Conservation (phyloP, 306 rosid genomes). For the Vigna reflexopilosa region DNA sequence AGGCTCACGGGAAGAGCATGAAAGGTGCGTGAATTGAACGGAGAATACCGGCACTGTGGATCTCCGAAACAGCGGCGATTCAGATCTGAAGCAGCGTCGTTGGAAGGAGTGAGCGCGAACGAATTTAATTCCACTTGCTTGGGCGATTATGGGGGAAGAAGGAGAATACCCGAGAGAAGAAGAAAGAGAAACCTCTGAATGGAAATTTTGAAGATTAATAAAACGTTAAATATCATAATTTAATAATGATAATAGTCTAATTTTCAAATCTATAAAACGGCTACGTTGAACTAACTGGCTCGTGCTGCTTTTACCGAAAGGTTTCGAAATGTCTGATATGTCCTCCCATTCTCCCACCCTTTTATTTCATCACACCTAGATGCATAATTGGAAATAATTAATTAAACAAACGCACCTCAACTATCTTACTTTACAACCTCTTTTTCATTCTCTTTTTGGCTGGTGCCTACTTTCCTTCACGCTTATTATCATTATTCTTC, state of each 20-base stretch:
- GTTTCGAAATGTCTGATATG: not conserved
- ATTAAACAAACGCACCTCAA: conserved; percentile 22
- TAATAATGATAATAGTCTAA: conserved; percentile 7
- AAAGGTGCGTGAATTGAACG: conserved; percentile 52
- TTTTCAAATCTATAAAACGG: conserved; percentile 61
- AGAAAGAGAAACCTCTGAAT: conserved; percentile 32
- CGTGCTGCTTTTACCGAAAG: not conserved
- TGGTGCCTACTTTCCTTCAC: not conserved
- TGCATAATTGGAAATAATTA: conserved; percentile 33
- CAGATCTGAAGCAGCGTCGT: conserved; percentile 66
- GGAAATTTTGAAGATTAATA: conserved; percentile 34
- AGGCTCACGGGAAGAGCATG: conserved; percentile 80
- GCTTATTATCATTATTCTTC: too few relatives aligned
- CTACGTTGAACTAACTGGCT: conserved; percentile 37
- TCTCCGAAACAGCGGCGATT: conserved; percentile 50
- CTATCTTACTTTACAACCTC: not conserved
- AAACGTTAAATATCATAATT: conserved; percentile 25
- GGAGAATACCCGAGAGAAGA: conserved; percentile 8
- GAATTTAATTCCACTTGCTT: conserved; percentile 1
- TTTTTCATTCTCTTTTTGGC: not conserved
- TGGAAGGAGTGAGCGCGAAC: conserved; percentile 15
- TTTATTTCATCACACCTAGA: conserved; percentile 22
- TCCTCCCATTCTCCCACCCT: conserved; percentile 13
- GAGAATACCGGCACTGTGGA: conserved; percentile 44
- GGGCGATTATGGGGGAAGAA: conserved; percentile 45